Conservation (phyloP, 2,329 filamentous ascomycete species). For the Ophiostoma triangulosporum region DNA sequence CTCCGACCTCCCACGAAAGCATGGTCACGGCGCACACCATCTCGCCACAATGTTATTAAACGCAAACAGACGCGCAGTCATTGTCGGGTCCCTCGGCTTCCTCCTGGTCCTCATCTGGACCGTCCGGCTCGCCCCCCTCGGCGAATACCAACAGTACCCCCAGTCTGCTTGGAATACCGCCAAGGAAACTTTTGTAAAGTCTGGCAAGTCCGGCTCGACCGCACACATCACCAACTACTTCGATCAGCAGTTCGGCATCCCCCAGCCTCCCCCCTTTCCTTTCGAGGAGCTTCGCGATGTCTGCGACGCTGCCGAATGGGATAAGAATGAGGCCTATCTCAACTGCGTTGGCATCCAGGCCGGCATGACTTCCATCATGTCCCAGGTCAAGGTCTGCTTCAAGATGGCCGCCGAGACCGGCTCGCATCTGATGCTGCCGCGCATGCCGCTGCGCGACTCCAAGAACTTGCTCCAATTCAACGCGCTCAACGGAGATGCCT, state of each 20-base stretch:
- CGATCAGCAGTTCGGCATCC: conserved; percentile 19
- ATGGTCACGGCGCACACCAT: neutral
- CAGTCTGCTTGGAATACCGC: conserved; percentile 12
- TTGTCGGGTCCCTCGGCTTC: conserved; percentile 5
- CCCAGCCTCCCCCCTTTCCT: conserved; percentile 12
- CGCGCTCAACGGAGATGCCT: conserved; percentile 19
- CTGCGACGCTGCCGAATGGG: conserved; percentile 18
- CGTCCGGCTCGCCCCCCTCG: conserved; percentile 6
- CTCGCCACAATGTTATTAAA: neutral
- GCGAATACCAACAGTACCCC: conserved; percentile 8
- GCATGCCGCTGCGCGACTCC: conserved; percentile 22
- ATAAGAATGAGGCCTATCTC: conserved; percentile 19
- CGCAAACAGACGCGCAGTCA: conserved; percentile 11
- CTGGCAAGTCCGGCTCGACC: neutral
- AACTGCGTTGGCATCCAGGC: conserved; percentile 21
- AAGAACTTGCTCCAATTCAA: conserved; percentile 21
- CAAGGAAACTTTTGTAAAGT: conserved; percentile 7
- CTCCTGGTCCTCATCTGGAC: conserved; percentile 13
- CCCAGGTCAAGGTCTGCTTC: conserved; percentile 23
- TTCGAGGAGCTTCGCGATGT: conserved; percentile 16
- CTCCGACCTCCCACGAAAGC: neutral
- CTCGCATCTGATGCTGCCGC: conserved; percentile 19
- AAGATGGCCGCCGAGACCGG: conserved; percentile 24
- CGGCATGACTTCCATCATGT: conserved; percentile 22
- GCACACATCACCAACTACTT: conserved; percentile 15